These are phyloP conservation scores for Agaricus blazei DNA, from an alignment of 768 basidiomycete species.

Conservation along the genomic window DNA sequence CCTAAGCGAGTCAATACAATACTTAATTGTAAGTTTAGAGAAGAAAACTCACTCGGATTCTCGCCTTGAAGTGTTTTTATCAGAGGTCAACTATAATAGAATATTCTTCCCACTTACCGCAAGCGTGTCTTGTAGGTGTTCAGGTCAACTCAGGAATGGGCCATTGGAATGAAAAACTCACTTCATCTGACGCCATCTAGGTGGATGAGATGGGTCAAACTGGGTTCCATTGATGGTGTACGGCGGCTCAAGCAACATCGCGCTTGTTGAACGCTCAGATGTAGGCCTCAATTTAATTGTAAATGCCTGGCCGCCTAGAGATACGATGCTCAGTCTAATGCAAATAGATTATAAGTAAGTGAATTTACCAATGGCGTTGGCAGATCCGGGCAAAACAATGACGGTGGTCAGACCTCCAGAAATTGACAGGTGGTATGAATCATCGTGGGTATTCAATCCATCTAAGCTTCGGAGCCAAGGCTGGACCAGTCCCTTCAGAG, in stretches of 20 bases:
- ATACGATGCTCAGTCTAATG: not conserved
- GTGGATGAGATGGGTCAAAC: slow-evolving; percentile 30
- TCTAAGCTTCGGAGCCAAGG: slow-evolving; percentile 69
- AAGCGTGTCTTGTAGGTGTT: slow-evolving; percentile 34
- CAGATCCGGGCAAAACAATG: slow-evolving; percentile 69
- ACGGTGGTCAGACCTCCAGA: slow-evolving; percentile 80
- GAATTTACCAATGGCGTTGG: slow-evolving; percentile 49
- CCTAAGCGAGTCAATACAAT: slow-evolving; percentile 21
- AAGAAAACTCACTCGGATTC: slow-evolving; percentile 45
- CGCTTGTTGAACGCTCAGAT: slow-evolving; percentile 60
- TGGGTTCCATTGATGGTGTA: slow-evolving; percentile 38
- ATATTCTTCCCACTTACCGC: slow-evolving; percentile 27
- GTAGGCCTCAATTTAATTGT: slow-evolving; percentile 77
- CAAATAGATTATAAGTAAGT: not conserved
- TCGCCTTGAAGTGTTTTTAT: slow-evolving; percentile 30
- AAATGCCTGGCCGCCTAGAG: slow-evolving; percentile 74
- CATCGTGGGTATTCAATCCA: slow-evolving; percentile 73
- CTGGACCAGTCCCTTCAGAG: slow-evolving; percentile 34
- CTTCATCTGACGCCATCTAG: slow-evolving; percentile 75
- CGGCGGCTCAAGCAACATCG: slow-evolving; percentile 79
- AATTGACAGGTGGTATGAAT: slow-evolving; percentile 58
- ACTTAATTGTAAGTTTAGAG: slow-evolving; percentile 7
- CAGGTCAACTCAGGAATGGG: not conserved
- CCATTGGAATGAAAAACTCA: slow-evolving; percentile 21
- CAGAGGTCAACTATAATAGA: not conserved